These are phyloP conservation scores for sunflower (Helianthus annuus) DNA, from an alignment of 129 eudicot genomes.

Conservation along the genomic window HanXRQr2.0-SUNRISE NC_035437.2:158217930-158218429, in stretches of 20 bases:
- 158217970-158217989: too few species aligned
- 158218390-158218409: slow-evolving; percentile 2
- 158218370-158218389: neutral
- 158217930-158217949: too few species aligned
- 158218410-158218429: slow-evolving; percentile 3
- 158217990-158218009: too few species aligned
- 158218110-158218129: too few species aligned
- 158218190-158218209: too few species aligned
- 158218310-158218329: slow-evolving; percentile 23
- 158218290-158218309: slow-evolving; percentile 22
- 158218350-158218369: slow-evolving; percentile 12
- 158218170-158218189: slow-evolving; percentile 27
- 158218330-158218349: slow-evolving; percentile 28
- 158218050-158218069: too few species aligned
- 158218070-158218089: too few species aligned
- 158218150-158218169: neutral
- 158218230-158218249: slow-evolving; percentile 23
- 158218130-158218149: too few species aligned
- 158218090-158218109: too few species aligned
- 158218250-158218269: neutral
- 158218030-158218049: too few species aligned
- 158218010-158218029: too few species aligned
- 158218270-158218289: neutral
- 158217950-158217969: too few species aligned
- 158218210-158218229: slow-evolving; percentile 40